A percentile compares a stretch with the other conserved stretches of the same genome.
Evolutionary conservation across 2,329 filamentous ascomycete genomes (phyloP).

Genomic region (Nemania sp.): DNA sequence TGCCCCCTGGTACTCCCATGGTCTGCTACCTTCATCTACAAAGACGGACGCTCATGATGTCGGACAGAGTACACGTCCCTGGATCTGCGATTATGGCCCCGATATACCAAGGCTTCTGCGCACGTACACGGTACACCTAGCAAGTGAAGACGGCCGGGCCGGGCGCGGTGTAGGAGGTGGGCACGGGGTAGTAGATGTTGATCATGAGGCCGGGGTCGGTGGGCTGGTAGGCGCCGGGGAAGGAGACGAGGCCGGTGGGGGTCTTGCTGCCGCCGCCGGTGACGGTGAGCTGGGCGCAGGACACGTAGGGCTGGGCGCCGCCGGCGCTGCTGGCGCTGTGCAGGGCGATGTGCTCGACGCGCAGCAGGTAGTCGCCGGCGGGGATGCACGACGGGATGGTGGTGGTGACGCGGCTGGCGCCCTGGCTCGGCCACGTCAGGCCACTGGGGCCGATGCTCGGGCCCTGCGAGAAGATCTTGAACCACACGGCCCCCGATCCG

Average conservation of each 20-base stretch:
- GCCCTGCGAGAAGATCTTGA: conserved; percentile 50
- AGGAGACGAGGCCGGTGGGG: conserved; percentile 43
- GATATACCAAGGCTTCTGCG: neutral
- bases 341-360: conserved; percentile 53
- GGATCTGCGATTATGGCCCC: neutral
- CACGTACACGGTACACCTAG: conserved; percentile 17
- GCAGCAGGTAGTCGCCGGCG: conserved; percentile 53
- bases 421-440: conserved; percentile 47
- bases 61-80: too few species aligned
- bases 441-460: conserved; percentile 42
- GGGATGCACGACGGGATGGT: conserved; percentile 49
- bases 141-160: conserved; percentile 37
- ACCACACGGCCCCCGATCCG: conserved; percentile 44
- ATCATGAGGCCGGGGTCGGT: conserved; percentile 48
- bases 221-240: conserved; percentile 47
- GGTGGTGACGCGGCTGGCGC: conserved; percentile 44
- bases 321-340: conserved; percentile 46
- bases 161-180: conserved; percentile 42
- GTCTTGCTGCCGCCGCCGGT: conserved; percentile 47
- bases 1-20: too few species aligned
- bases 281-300: conserved; percentile 44
- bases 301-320: conserved; percentile 52
- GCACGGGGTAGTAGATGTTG: conserved; percentile 49
- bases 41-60: too few species aligned
- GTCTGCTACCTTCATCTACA: too few species aligned